Base-by-base conservation (phyloP, 768 basidiomycete species). In the Collybia mongolica region DNA sequence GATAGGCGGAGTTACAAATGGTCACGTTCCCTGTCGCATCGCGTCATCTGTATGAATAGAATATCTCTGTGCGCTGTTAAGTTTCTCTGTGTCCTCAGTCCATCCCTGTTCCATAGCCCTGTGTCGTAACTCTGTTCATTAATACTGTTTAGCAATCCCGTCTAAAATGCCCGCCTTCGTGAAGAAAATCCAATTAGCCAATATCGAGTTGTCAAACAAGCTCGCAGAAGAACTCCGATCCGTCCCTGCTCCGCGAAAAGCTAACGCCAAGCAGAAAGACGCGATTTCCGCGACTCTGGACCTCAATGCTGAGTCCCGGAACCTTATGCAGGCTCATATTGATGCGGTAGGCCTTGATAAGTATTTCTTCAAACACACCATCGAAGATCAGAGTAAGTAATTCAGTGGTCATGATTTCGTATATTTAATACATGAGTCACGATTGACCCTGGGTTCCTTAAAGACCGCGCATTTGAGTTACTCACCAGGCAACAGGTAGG, bases 341-440 rank as follows among this genome's bases (percentile, higher is more conserved):
- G 42, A 44, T 28, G n/a, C 28, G n/a, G 12, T 44, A 6, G 24
- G 42, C 28, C 42, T 44, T 20, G 42, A 44, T 44, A 44, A 44
- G 42, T 26, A 44, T 28, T 18, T 44, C 15, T 44, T 44, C 20
- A 22, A 24, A 5, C 42, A 44, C 23, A 44, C 42, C 7, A 26
- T 44, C 11, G 42, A 44, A 44, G 24, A 44, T 11, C 42, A 44
- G 23, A 44, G 42, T 44, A 20, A 44, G n/a, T 44, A 44, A 26
- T 7, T 26, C 24, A 26, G 3, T 26, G 3, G 7, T 26, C 24
- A 26, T 26, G 24, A 26, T 26, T 26, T 26, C 24, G 24, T 26
- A 7, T 26, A 26, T 26, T 26, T 26, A 26, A 26, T 26, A 26
- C 7, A 26, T 26, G 24, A 26, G 24, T 26, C 24, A 26, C 7